These are phyloP conservation scores for Termitomyces sp. DNA, from an alignment of 768 basidiomycete species.

Conservation along the genomic window DNA sequence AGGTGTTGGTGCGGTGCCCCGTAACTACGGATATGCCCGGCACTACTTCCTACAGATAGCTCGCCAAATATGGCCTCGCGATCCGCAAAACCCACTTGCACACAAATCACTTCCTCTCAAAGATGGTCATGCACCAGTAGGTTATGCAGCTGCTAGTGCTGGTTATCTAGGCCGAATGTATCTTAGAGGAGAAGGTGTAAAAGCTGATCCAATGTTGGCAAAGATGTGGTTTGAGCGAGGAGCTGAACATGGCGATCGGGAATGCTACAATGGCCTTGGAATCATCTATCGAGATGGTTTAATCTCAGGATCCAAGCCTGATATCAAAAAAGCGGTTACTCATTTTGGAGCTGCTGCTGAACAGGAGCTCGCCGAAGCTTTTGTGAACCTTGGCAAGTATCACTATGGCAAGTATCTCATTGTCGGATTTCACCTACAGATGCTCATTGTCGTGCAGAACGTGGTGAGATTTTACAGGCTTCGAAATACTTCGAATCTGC, in stretches of 20 bases:
- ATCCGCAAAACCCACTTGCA: constrained; percentile 52
- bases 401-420: constrained; percentile 45
- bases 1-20: constrained; percentile 84
- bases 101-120: constrained; percentile 35
- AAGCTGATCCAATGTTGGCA: constrained; percentile 65
- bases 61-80: constrained; percentile 83
- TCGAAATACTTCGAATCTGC: constrained; percentile 79
- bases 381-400: constrained; percentile 84
- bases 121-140: constrained; percentile 46
- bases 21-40: constrained; percentile 70
- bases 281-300: constrained; percentile 92
- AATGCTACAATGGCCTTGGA: constrained; percentile 86
- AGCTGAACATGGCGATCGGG: constrained; percentile 72
- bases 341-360: constrained; percentile 78
- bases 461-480: constrained; percentile 62
- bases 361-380: constrained; percentile 88
- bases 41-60: constrained; percentile 85
- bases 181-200: constrained; percentile 87
- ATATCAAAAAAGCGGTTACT: constrained; percentile 54
- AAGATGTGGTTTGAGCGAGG: constrained; percentile 96
- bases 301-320: constrained; percentile 55
- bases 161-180: constrained; percentile 93
- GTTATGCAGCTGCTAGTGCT: constrained; percentile 73
- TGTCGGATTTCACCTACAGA: background rate
- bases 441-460: constrained; percentile 40